Evolutionary conservation across 345 rosid species (phyloP), one percentile per base, ranked within the genome.

Genomic region (Linum lewisii): DNA sequence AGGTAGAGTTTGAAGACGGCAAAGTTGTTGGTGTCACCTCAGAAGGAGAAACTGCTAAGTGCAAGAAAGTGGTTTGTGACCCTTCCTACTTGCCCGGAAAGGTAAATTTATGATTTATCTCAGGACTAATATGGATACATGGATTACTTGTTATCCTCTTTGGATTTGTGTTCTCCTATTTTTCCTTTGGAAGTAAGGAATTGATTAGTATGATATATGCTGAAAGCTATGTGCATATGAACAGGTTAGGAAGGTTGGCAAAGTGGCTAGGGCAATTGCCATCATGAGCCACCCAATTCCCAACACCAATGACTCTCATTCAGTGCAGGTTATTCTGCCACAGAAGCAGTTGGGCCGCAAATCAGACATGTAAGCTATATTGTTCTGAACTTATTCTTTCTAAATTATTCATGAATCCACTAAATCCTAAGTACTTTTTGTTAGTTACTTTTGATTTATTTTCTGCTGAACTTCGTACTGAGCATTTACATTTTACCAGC

Each of bases 261-360:
- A 74, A 76, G 99, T 93, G 71, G 84, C 88, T 25, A 77, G 99
- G 76, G 99, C 97, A 42, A 85, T 93, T 65, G 86, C 88, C 29
- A 93, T 89, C 45, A 87, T 93, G 99, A 93, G 95, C 77, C 99
- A 93, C 70, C 89, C 94, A 1, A 82, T 93, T 57, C 97, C 99
- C 66, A 87, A 69, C 75, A 87, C 97, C 66, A 77, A 69, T 54
- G 88, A 89, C 56, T 92, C 92, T 77, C 97, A 82, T 60, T 93
- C 99, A 23, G 97, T 81, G 54, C 97, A 93, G 66, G 78, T 93
- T 69, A 89, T 93, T 65, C 79, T 93, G 64, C 99, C 99, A 32
- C 99, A 93, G 68, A 93, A 90, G 75, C 99, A 93, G 68, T 80
- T 89, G 60, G 92, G 99, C 42, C 95, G 92, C 64, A 85, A 59